These are phyloP conservation scores for Phytophthora meadii DNA, from an alignment of 352 stramenopile species.

Conservation along the genomic window DNA sequence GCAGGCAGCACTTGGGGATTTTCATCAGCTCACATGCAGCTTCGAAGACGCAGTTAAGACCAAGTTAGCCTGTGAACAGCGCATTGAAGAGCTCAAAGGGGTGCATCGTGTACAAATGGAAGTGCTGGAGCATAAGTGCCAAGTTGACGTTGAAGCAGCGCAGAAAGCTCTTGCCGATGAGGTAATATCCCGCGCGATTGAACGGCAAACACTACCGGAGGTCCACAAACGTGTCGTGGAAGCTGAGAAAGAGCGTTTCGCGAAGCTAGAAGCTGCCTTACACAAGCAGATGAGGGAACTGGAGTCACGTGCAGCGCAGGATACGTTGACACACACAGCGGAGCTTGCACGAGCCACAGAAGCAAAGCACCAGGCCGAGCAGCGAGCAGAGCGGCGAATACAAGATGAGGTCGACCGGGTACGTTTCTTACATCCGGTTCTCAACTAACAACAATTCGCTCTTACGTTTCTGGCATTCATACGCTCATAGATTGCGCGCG, in stretches of 20 bases:
- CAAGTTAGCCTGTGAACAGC: slow-evolving; percentile 57
- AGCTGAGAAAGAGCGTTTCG: slow-evolving; percentile 69
- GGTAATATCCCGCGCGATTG: slow-evolving; percentile 42
- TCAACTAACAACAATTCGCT: not conserved
- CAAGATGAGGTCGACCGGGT: slow-evolving; percentile 66
- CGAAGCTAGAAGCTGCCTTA: slow-evolving; percentile 64
- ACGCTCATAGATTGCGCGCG: slow-evolving; percentile 52
- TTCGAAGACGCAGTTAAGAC: slow-evolving; percentile 61
- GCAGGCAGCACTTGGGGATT: slow-evolving; percentile 67
- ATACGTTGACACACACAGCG: slow-evolving; percentile 48
- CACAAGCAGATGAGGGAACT: slow-evolving; percentile 60
- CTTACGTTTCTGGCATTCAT: slow-evolving; percentile 1
- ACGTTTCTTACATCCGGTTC: not conserved
- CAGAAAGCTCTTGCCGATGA: slow-evolving; percentile 50
- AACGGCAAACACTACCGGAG: slow-evolving; percentile 68
- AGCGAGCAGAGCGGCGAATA: slow-evolving; percentile 66
- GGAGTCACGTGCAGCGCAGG: slow-evolving; percentile 51
- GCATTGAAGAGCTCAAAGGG: slow-evolving; percentile 50
- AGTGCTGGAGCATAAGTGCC: slow-evolving; percentile 65
- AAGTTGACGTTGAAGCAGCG: slow-evolving; percentile 57
- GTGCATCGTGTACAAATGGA: slow-evolving; percentile 62
- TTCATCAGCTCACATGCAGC: slow-evolving; percentile 71
- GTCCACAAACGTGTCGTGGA: slow-evolving; percentile 61
- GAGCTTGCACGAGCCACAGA: slow-evolving; percentile 49
- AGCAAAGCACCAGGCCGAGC: slow-evolving; percentile 49